Evolutionary conservation across 441 rosid species (phyloP), one percentile per base, ranked within the genome.

Genomic region (Arabidopsis lyrata): DNA sequence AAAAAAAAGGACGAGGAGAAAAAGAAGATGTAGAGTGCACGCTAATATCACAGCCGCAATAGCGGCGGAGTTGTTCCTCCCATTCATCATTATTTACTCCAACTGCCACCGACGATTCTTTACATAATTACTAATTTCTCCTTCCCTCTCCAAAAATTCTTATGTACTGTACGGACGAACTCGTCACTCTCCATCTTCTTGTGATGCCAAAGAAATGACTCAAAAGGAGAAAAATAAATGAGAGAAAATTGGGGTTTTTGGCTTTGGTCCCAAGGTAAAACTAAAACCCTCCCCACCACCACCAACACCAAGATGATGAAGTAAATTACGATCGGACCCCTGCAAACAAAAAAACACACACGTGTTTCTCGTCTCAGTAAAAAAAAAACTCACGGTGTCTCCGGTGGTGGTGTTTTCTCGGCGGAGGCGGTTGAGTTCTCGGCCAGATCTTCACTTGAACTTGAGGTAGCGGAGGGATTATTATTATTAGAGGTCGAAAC

Each of bases 301-400:
- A 59, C 10, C 41, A 24, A 29, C 31, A 38, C 53, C n/a, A 68
- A 35, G 35, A 61, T 12, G 15, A 36, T 35, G 59, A 34, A 13
- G 34, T 16, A 74, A 75, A 55, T 68, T 72, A 75, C 77, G 77
- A 42, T 77, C 83, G 69, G 70, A 63, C 67, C 81, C 81, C 67
- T 78, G 44, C 63, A 82, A 75, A 78, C 9, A 11, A 29, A n/a
- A 9, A 8, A 29, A 15, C 9, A 24, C 8, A 16, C 79, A 71
- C 77, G 67, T 70, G 55, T 74, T 72, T 73, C 66, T 60, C 35
- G 68, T 71, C 73, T 73, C 50, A 41, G 32, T 39, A 1, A 5
- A n/a, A 55, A n/a, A 39, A 7, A 42, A 27, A 87, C 97, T 94
- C 96, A 94, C 98, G 96, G 88, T 83, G 80, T 87, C 88, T 93